A percentile compares a stretch with the other conserved stretches of the same genome.
Evolutionary conservation across 345 rosid genomes (phyloP).

Genomic region (Angophora floribunda): DNA sequence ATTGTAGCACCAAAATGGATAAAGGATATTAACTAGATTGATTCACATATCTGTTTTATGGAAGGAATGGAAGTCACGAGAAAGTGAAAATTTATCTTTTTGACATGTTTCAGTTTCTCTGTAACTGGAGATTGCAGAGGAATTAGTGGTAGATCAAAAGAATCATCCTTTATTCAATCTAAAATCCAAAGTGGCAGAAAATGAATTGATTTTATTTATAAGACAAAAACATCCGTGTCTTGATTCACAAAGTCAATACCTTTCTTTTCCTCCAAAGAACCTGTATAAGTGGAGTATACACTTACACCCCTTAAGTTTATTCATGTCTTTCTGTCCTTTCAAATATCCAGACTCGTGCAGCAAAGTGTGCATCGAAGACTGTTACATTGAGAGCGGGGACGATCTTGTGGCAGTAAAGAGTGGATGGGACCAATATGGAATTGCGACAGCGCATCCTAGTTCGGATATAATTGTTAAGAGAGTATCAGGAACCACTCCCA

Average conservation of each 20-base stretch:
- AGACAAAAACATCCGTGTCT: not conserved
- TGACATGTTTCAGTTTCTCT: not conserved
- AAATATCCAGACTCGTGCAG: conserved; percentile 73
- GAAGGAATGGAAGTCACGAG: not conserved
- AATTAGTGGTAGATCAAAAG: not conserved
- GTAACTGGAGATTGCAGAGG: not conserved
- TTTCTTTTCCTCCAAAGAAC: not conserved
- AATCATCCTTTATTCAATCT: not conserved
- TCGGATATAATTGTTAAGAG: conserved; percentile 63
- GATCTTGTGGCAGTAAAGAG: conserved; percentile 96
- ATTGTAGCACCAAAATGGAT: not conserved
- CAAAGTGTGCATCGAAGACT: conserved; percentile 86
- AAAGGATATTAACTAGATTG: not conserved
- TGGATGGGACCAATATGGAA: conserved; percentile 97
- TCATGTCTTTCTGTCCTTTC: not conserved
- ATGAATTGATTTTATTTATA: not conserved
- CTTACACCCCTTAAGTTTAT: not conserved
- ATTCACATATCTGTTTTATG: not conserved
- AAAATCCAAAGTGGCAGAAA: not conserved
- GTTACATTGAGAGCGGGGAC: conserved; percentile 92
- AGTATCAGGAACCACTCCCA: conserved; percentile 87
- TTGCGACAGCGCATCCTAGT: conserved; percentile 79
- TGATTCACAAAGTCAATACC: not conserved
- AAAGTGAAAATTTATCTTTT: not conserved
- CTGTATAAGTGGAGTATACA: not conserved